Evolutionary conservation across 345 rosid genomes (phyloP).

Genomic region (Eucalyptus polybractea): DNA sequence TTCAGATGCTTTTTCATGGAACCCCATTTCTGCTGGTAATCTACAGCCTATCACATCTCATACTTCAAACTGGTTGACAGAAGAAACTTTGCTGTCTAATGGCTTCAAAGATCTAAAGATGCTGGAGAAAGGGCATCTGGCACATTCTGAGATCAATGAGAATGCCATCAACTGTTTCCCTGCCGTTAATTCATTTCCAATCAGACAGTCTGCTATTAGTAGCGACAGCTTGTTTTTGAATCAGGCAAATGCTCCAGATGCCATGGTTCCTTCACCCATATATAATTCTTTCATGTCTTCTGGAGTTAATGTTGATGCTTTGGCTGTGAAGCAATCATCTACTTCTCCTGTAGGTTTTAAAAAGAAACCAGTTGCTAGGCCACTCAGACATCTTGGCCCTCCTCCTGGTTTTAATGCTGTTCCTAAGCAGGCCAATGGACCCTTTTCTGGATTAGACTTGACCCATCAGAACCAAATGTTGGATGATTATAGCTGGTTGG

Average conservation of each 20-base stretch:
- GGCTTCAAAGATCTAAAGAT: slow-evolving; percentile 44
- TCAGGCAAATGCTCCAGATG: slow-evolving; percentile 32
- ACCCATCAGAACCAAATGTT: background rate
- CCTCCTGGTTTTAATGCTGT: slow-evolving; percentile 84
- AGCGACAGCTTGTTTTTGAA: background rate
- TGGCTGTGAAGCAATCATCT: slow-evolving; percentile 20
- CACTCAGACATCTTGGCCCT: slow-evolving; percentile 74
- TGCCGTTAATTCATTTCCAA: slow-evolving; percentile 16
- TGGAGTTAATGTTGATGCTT: slow-evolving; percentile 27
- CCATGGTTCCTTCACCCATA: slow-evolving; percentile 31
- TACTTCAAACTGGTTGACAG: slow-evolving; percentile 38
- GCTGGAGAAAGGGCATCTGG: slow-evolving; percentile 42
- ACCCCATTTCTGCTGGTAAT: slow-evolving; percentile 28
- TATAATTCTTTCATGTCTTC: slow-evolving; percentile 26
- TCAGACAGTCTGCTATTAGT: background rate
- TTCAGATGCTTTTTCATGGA: slow-evolving; percentile 19
- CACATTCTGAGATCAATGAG: slow-evolving; percentile 28
- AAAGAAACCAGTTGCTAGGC: slow-evolving; percentile 72
- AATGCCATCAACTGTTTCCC: slow-evolving; percentile 17
- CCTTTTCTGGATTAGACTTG: slow-evolving; percentile 5
- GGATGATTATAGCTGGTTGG: slow-evolving; percentile 98
- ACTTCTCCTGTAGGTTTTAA: slow-evolving; percentile 18
- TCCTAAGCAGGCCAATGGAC: slow-evolving; percentile 42
- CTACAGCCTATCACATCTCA: slow-evolving; percentile 14
- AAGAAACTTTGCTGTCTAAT: slow-evolving; percentile 41